Conservation (phyloP, 306 rosid species). For the Casuarina glauca region DNA sequence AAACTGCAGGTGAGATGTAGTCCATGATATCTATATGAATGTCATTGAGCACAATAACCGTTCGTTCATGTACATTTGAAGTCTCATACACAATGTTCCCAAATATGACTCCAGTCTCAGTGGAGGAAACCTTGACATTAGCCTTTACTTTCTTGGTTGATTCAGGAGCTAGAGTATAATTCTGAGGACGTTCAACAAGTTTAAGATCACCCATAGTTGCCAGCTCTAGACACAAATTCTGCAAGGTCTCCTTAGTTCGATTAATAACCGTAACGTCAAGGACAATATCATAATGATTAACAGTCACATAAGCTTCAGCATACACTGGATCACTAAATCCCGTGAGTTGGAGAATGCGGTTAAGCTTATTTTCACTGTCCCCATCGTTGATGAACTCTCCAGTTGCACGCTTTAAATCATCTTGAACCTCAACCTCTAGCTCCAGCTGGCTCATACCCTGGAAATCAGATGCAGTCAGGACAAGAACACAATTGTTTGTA, state of each 20-base stretch:
- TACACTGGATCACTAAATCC: conserved; percentile 99
- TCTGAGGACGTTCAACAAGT: conserved; percentile 98
- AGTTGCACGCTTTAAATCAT: conserved; percentile 98
- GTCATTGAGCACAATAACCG: conserved; percentile 91
- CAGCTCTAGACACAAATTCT: conserved; percentile 95
- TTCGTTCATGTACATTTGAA: conserved; percentile 88
- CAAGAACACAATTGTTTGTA: neutral
- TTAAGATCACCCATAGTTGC: conserved; percentile 99
- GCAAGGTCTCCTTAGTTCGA: conserved; percentile 93
- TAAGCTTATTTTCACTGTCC: conserved; percentile 89
- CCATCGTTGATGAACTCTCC: conserved; percentile 90
- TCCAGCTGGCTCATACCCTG: conserved; percentile 99
- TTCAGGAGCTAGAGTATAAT: conserved; percentile 95
- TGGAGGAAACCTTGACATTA: conserved; percentile 95
- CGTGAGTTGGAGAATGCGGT: conserved; percentile 97
- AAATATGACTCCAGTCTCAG: conserved; percentile 96
- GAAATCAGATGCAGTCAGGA: conserved; percentile 13
- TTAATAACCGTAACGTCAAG: conserved; percentile 98
- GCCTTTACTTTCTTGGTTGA: conserved; percentile 96
- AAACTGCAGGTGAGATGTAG: conserved; percentile 94
- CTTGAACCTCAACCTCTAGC: conserved; percentile 97
- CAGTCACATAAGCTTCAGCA: conserved; percentile 98
- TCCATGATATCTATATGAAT: conserved; percentile 99
- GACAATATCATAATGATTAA: conserved; percentile 93
- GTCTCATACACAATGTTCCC: conserved; percentile 96